Conservation (phyloP, 257 asterid species). For the Solanum appendiculatum region DNA sequence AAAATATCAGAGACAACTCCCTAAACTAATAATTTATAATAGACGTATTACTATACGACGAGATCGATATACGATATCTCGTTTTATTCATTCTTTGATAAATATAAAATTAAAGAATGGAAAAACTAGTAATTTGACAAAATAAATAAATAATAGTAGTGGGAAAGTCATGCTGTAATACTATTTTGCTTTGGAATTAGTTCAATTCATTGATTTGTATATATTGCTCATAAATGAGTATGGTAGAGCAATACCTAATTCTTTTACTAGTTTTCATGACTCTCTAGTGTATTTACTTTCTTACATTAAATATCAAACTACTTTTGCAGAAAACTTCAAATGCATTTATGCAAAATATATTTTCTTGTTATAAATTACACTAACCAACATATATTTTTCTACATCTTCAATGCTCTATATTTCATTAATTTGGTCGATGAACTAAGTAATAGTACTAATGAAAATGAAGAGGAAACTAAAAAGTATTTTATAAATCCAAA, state of each 20-base stretch:
- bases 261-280: background rate
- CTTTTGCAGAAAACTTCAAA: background rate
- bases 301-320: background rate
- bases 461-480: background rate
- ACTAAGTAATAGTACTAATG: background rate
- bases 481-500: background rate
- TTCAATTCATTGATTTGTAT: background rate
- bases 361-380: background rate
- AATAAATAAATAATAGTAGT: background rate
- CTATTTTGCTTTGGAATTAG: background rate
- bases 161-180: background rate
- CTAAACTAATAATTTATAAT: background rate
- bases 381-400: background rate
- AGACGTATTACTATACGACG: background rate
- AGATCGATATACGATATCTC: background rate
- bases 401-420: background rate
- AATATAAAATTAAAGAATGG: background rate
- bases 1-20: background rate
- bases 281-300: background rate
- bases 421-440: background rate
- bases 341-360: background rate
- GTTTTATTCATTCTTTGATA: background rate
- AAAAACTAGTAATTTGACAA: background rate
- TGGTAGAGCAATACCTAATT: slow-evolving; percentile 8
- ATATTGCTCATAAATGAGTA: background rate